A percentile compares a stretch with the other conserved stretches of the same genome.
Evolutionary conservation across 805 yeast species (phyloP).

Genomic region (Yarrowia hollandica): DNA sequence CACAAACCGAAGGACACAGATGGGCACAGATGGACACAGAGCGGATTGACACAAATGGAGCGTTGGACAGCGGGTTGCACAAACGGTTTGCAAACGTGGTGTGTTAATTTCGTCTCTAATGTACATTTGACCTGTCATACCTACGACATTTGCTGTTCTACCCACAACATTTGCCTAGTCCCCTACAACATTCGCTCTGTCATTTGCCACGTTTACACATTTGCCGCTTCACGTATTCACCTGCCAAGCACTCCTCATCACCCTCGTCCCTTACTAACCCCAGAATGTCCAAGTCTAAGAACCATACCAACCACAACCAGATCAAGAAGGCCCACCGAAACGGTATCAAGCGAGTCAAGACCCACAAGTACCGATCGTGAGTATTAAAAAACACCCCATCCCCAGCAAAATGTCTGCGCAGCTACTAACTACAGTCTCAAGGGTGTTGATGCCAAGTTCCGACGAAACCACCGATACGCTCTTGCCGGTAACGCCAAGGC

Average conservation of each 20-base stretch:
- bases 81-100: no score
- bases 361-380: constrained; percentile 91
- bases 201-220: neutral
- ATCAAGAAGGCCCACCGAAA: constrained; percentile 99
- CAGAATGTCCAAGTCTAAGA: constrained; percentile 97
- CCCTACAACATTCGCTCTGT: no score
- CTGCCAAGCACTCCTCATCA: neutral
- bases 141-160: no score
- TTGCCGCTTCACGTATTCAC: neutral
- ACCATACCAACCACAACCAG: constrained; percentile 99
- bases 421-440: constrained; percentile 50
- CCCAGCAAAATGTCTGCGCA: neutral
- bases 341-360: constrained; percentile 99
- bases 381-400: constrained; percentile 1
- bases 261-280: neutral
- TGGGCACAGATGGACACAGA: no score
- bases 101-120: no score
- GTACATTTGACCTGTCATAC: no score
- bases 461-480: constrained; percentile 99
- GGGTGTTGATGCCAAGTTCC: constrained; percentile 99
- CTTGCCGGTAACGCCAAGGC: constrained; percentile 96
- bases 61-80: no score
- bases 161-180: no score
- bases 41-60: no score
- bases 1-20: no score